phyloP scores from a whole-genome alignment of 352 stramenopile genomes.

The Phytopythium boreale region DNA sequence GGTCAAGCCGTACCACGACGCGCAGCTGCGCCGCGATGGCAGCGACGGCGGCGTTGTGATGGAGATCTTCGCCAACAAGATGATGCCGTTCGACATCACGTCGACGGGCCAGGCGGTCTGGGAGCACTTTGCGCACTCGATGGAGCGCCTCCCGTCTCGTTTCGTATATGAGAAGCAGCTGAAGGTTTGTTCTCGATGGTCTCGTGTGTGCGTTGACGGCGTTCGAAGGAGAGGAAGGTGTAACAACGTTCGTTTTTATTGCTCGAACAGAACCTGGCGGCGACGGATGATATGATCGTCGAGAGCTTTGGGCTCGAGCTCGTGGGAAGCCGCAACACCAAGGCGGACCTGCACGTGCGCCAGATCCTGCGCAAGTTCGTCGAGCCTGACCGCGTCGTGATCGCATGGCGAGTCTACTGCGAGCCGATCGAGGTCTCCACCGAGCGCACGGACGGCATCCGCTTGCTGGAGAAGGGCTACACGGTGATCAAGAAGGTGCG shows the following conservation, averaged over 20 bases:
- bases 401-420: conserved; percentile 53
- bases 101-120: conserved; percentile 40
- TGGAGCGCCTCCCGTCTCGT: conserved; percentile 54
- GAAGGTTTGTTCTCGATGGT: conserved; percentile 22
- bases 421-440: conserved; percentile 51
- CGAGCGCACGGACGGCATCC: conserved; percentile 47
- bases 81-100: conserved; percentile 46
- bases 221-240: not conserved
- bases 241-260: conserved; percentile 11
- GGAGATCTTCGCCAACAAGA: conserved; percentile 59
- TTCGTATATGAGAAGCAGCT: conserved; percentile 53
- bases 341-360: conserved; percentile 46
- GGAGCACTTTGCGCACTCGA: conserved; percentile 53
- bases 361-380: conserved; percentile 55
- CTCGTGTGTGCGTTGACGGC: not conserved
- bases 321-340: conserved; percentile 41
- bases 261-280: conserved; percentile 36
- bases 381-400: conserved; percentile 47
- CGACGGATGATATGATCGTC: conserved; percentile 45
- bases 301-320: conserved; percentile 55
- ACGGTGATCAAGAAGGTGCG: conserved; percentile 48
- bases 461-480: conserved; percentile 56
- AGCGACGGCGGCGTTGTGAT: conserved; percentile 33
- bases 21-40: conserved; percentile 39
- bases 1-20: conserved; percentile 47